These are phyloP conservation scores for Coemansia guatemalensis DNA, from an alignment of 192 early-diverging fungal genomes.

Conservation along the genomic window DNA sequence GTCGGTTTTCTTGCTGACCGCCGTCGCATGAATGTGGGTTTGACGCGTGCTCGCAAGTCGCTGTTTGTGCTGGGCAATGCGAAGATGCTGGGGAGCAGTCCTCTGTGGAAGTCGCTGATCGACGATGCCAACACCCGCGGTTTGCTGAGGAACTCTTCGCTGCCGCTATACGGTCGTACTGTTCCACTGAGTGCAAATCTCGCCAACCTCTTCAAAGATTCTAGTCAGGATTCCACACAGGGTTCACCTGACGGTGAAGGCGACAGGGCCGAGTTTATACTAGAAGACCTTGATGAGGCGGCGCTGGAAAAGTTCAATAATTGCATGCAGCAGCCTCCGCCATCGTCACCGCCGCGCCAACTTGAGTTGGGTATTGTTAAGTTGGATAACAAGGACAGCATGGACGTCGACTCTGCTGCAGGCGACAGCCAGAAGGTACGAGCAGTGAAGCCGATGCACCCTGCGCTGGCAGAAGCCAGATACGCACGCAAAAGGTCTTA, in stretches of 20 bases:
- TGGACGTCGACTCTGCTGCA: not conserved
- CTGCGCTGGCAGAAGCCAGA: conserved; percentile 1
- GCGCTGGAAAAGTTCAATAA: conserved; percentile 19
- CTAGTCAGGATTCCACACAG: not conserved
- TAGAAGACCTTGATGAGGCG: conserved; percentile 28
- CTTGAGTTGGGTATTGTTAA: not conserved
- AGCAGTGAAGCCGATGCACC: not conserved
- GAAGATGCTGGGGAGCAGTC: conserved; percentile 57
- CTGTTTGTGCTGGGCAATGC: conserved; percentile 80
- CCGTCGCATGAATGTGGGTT: conserved; percentile 88
- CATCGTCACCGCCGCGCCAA: not conserved
- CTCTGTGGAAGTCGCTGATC: conserved; percentile 75
- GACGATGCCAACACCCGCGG: conserved; percentile 55
- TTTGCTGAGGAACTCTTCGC: conserved; percentile 11
- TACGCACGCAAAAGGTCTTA: conserved; percentile 4
- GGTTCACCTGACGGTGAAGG: conserved; percentile 37
- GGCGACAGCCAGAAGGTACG: not conserved
- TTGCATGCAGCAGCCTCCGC: conserved; percentile 1
- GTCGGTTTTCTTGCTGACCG: conserved; percentile 85
- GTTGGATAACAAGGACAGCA: not conserved
- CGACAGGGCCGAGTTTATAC: conserved; percentile 32
- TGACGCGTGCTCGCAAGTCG: conserved; percentile 85
- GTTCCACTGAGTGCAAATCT: not conserved
- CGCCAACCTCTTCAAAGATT: conserved; percentile 13
- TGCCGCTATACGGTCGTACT: conserved; percentile 36